A percentile compares a stretch with the other conserved stretches of the same genome.
These are phyloP conservation scores for Hortiboletus rubellus DNA, from an alignment of 1,284 basidiomycete genomes.

Conservation along the genomic window DNA sequence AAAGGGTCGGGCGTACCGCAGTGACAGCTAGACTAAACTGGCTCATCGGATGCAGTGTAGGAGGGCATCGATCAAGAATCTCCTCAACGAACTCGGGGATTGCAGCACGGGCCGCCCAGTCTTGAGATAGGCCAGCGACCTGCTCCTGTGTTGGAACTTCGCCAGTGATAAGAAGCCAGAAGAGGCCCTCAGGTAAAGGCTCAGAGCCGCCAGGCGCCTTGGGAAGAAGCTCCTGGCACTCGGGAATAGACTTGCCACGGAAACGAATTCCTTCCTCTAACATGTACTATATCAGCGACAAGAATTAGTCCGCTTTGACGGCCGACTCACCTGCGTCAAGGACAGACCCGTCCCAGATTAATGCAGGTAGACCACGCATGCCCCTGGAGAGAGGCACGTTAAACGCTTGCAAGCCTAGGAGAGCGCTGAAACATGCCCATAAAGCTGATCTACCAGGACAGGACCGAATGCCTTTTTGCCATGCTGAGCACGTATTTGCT, in stretches of 20 bases:
- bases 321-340: conserved; percentile 71
- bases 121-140: conserved; percentile 79
- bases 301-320: neutral
- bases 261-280: conserved; percentile 95
- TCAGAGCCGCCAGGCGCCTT: conserved; percentile 88
- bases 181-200: conserved; percentile 91
- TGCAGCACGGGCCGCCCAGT: conserved; percentile 89
- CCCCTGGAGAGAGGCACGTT: conserved; percentile 56
- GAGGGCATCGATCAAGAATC: conserved; percentile 89
- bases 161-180: conserved; percentile 94
- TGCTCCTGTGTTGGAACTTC: conserved; percentile 91
- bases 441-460: conserved; percentile 88
- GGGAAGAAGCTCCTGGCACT: conserved; percentile 83
- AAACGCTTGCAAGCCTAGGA: neutral
- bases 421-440: conserved; percentile 53
- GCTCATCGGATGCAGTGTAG: conserved; percentile 94
- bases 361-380: conserved; percentile 85
- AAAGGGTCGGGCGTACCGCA: conserved; percentile 59
- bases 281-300: conserved; percentile 3
- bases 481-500: conserved; percentile 78
- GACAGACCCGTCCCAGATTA: conserved; percentile 97
- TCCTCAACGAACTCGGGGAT: conserved; percentile 94
- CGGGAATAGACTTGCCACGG: conserved; percentile 90
- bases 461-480: conserved; percentile 91
- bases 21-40: conserved; percentile 95